Evolutionary conservation across 73 alveolate species (phyloP), one percentile per base, ranked within the genome.

Genomic region (Symbiodinium natans): DNA sequence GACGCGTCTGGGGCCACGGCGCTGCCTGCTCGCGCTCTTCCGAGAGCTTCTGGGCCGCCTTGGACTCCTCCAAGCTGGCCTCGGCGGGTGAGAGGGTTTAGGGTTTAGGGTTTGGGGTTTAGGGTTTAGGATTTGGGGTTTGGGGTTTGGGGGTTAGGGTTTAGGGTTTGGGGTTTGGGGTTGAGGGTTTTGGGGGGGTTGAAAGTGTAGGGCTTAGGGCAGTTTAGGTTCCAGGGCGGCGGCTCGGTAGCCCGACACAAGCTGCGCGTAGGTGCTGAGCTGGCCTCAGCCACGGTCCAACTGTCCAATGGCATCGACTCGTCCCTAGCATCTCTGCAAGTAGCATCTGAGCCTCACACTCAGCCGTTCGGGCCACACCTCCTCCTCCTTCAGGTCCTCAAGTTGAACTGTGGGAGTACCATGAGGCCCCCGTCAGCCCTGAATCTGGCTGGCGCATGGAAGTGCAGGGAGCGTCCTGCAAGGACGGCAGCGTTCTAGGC

Each of bases 181-280:
- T 13, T 13, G 59, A 13, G 6, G 59, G 13, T 46, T 46, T 46
- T 46, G 59, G 59, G 59, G n/a, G 59, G 59, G 59, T 46, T 46
- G 6, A 46, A 46, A 13, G 59, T 13, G 6, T 46, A 13, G 21
- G 59, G 59, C 13, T 6, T 46, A 46, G 59, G 13, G 59, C 59
- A 6, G 59, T 46, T 46, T 6, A 13, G 59, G 36, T 21, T 25
- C 31, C 77, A 21, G 77, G 77, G 77, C 34, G 7, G 38, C 74
- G 41, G 71, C 94, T 10, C 83, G 54, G 15, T 43, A 36, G 68
- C 84, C 82, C 0, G 94, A n/a, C 42, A 86, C 42, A 25, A 42
- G 38, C 59, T 86, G 94, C 39, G 94, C 94, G 29, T 34, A 86
- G 94, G 84, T 86, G 39, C 68, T 86, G 41, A 86, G 83, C 33